Percentiles rank a stretch among this genome's conserved stretches.
Evolutionary conservation across 139 green algal species (phyloP).

Genomic region (Nannochloris sp.): DNA sequence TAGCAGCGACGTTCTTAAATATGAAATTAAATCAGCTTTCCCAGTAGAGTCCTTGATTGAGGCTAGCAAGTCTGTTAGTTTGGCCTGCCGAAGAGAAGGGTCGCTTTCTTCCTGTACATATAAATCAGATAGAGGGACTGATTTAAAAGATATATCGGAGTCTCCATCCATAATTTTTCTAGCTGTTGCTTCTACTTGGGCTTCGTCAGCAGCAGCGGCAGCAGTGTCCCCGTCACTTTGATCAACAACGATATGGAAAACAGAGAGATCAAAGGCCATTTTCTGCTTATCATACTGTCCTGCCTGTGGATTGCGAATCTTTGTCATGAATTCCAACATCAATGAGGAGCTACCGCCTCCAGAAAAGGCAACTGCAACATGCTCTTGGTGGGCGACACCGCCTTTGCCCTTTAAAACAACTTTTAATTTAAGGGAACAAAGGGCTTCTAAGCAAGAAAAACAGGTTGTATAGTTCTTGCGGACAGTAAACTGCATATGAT

Average conservation of each 20-base stretch:
- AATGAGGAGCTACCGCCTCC: conserved; percentile 36
- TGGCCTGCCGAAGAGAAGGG: neutral
- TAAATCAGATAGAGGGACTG: conserved; percentile 31
- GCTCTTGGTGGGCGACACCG: conserved; percentile 33
- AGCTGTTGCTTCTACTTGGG: neutral
- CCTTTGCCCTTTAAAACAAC: conserved; percentile 24
- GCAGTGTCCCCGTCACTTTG: neutral
- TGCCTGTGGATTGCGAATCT: conserved; percentile 28
- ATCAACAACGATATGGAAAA: neutral
- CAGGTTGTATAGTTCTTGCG: conserved; percentile 19
- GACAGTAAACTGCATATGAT: neutral
- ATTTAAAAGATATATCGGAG: conserved; percentile 10
- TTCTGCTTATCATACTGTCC: neutral
- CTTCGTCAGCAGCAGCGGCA: neutral
- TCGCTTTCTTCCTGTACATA: conserved; percentile 11
- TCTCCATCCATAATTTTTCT: neutral
- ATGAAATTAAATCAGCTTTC: conserved; percentile 49
- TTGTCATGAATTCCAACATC: conserved; percentile 35
- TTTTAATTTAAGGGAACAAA: conserved; percentile 30
- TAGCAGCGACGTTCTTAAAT: conserved; percentile 50
- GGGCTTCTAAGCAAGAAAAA: conserved; percentile 36
- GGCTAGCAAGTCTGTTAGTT: conserved; percentile 10
- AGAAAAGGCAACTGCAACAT: conserved; percentile 47
- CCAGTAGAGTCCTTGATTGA: conserved; percentile 54
- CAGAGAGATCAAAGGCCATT: neutral